Evolutionary conservation across 805 yeast species (phyloP).

Genomic region (Saccharomycopsis sp.): DNA sequence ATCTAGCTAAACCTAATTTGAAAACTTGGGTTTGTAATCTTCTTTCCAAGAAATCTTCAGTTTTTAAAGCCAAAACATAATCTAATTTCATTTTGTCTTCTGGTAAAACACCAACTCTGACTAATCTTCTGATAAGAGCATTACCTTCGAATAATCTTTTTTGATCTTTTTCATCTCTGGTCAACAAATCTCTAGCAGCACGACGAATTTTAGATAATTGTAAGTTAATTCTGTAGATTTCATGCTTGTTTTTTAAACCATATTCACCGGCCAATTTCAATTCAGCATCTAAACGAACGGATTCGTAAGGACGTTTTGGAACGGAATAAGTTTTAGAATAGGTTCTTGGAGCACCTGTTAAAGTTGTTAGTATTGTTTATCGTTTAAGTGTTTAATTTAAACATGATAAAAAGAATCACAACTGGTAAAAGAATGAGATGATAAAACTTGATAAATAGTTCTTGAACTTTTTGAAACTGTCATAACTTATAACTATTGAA

Average conservation of each 20-base stretch:
- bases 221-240: slow-evolving; percentile 98
- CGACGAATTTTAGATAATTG: slow-evolving; percentile 99
- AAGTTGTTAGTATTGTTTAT: not conserved
- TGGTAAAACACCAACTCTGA: slow-evolving; percentile 93
- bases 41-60: slow-evolving; percentile 99
- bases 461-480: no score
- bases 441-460: not conserved
- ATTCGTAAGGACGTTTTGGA: slow-evolving; percentile 99
- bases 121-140: slow-evolving; percentile 99
- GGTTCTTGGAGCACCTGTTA: slow-evolving; percentile 97
- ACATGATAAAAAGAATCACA: no score
- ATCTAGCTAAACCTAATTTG: slow-evolving; percentile 99
- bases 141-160: slow-evolving; percentile 99
- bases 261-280: slow-evolving; percentile 98
- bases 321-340: slow-evolving; percentile 99
- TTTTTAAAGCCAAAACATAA: slow-evolving; percentile 96
- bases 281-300: slow-evolving; percentile 99
- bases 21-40: slow-evolving; percentile 99
- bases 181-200: slow-evolving; percentile 99
- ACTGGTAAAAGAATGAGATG: no score
- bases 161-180: slow-evolving; percentile 99
- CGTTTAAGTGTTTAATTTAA: no score
- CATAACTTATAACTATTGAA: no score
- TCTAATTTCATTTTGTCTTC: slow-evolving; percentile 99
- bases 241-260: slow-evolving; percentile 99